Conservation (phyloP, 495 filamentous ascomycete genomes). For the Amniculicola lignicola region DNA sequence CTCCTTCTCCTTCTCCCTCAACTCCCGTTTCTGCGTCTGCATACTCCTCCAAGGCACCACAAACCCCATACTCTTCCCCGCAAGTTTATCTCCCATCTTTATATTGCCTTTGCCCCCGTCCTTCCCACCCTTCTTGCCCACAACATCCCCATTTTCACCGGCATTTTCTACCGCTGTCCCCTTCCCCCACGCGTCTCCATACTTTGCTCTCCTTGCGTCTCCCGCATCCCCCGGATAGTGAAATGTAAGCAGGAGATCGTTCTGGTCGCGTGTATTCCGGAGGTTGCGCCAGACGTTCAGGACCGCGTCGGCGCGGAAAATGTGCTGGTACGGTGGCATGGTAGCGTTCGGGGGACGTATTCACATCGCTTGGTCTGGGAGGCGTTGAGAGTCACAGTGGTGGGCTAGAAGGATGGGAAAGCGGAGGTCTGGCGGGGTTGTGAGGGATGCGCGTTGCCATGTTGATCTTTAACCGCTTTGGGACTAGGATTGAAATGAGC, state of each 20-base stretch:
- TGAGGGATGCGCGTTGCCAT: too few species aligned
- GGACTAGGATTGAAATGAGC: too few species aligned
- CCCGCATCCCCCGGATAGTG: constrained; percentile 20
- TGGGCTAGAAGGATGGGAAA: too few species aligned
- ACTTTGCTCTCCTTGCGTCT: constrained; percentile 1
- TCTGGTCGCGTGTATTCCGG: constrained; percentile 13
- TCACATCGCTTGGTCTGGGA: too few species aligned
- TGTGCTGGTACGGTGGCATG: constrained; percentile 26
- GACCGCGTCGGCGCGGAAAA: constrained; percentile 21
- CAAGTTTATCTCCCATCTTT: neutral
- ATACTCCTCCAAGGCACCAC: constrained; percentile 29
- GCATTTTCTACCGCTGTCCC: neutral
- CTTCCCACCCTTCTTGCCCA: neutral
- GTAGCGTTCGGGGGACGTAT: too few species aligned
- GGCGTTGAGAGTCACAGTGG: too few species aligned
- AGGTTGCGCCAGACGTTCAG: constrained; percentile 26
- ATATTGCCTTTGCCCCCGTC: neutral
- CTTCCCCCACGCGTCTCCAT: neutral
- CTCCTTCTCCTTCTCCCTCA: constrained; percentile 27
- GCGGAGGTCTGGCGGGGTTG: too few species aligned
- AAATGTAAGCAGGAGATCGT: constrained; percentile 22
- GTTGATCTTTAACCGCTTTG: too few species aligned
- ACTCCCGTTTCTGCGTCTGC: constrained; percentile 19
- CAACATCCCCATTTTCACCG: too few species aligned
- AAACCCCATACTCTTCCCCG: constrained; percentile 21